Conservation (phyloP, 306 rosid species). For the Benincasa hispida region DNA sequence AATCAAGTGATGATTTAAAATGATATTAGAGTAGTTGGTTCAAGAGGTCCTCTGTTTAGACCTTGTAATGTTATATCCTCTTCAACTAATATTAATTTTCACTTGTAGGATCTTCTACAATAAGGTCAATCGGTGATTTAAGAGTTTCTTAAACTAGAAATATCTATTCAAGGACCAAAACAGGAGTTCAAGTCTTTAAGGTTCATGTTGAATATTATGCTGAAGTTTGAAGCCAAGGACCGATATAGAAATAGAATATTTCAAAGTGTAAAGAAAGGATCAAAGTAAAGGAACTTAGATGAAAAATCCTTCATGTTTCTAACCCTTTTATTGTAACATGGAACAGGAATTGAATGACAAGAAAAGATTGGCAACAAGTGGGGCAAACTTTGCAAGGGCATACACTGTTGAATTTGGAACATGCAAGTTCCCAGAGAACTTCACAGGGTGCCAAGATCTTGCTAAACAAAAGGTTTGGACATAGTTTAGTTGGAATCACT, state of each 20-base stretch:
- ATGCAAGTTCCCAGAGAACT: conserved; percentile 99
- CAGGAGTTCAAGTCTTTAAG: neutral
- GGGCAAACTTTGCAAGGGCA: conserved; percentile 94
- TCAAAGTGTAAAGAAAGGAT: neutral
- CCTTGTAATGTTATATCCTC: too few relatives aligned
- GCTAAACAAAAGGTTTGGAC: conserved; percentile 74
- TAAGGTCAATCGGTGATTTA: too few relatives aligned
- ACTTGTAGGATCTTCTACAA: too few relatives aligned
- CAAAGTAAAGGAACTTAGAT: neutral
- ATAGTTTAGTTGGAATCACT: neutral
- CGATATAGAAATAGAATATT: neutral
- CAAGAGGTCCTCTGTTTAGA: too few relatives aligned
- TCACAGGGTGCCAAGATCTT: conserved; percentile 99
- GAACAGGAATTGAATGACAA: conserved; percentile 82
- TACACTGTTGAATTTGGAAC: conserved; percentile 87
- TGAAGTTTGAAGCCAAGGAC: neutral
- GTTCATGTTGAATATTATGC: neutral
- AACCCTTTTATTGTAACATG: neutral
- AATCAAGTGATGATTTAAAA: too few relatives aligned
- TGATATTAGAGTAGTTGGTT: too few relatives aligned
- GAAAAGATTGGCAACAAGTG: conserved; percentile 90
- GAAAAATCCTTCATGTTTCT: neutral
- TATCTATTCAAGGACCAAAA: neutral
- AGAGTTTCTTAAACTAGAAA: neutral
- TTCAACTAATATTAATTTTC: too few relatives aligned